Conservation (phyloP, 75 land plant species). For the Cupressus sempervirens region DNA sequence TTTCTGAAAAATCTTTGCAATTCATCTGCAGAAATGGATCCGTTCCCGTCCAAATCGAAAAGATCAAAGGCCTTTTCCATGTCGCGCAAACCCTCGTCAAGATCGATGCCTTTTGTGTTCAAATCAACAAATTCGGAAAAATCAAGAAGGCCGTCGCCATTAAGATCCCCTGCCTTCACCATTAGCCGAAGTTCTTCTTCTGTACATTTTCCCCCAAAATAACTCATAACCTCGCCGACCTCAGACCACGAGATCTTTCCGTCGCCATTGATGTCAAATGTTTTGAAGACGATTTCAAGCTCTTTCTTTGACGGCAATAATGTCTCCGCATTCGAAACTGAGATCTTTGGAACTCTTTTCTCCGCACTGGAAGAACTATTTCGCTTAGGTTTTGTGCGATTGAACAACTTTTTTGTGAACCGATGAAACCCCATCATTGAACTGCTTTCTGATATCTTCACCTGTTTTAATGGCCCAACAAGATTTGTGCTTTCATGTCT, state of each 20-base stretch:
- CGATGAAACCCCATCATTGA: neutral
- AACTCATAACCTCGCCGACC: conserved; percentile 20
- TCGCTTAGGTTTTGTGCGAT: neutral
- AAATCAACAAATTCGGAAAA: conserved; percentile 23
- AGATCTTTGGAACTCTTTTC: neutral
- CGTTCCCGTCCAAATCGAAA: conserved; percentile 32
- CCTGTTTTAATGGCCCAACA: too few relatives aligned
- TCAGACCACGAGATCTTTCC: conserved; percentile 27
- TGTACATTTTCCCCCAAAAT: conserved; percentile 19
- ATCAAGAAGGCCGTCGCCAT: conserved; percentile 36
- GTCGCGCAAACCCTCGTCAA: neutral
- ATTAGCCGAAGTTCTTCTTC: conserved; percentile 24
- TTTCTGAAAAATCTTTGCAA: conserved; percentile 26
- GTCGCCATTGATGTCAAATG: conserved; percentile 33
- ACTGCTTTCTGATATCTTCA: neutral
- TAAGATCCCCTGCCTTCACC: conserved; percentile 28
- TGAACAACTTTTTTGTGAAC: neutral
- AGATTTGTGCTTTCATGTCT: too few relatives aligned
- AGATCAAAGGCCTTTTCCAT: conserved; percentile 25
- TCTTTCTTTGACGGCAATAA: neutral
- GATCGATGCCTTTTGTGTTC: conserved; percentile 8
- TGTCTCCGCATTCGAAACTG: neutral
- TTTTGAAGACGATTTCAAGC: conserved; percentile 18
- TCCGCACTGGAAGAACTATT: neutral
- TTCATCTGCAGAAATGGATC: conserved; percentile 40